phyloP scores from a whole-genome alignment of 2,329 filamentous ascomycete species.

The Aphanocladium album region DNA sequence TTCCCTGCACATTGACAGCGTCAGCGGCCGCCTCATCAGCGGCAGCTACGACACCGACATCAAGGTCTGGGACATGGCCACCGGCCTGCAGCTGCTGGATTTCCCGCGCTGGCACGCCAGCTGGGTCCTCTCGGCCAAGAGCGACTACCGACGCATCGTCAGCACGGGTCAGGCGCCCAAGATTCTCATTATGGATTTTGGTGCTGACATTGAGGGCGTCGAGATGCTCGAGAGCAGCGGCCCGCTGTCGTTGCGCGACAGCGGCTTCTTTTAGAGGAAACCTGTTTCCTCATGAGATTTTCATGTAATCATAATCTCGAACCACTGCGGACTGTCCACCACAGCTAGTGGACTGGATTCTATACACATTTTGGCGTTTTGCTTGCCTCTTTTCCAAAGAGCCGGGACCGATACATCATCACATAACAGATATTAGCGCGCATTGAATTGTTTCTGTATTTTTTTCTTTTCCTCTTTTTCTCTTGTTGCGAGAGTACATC shows the following conservation, averaged over 20 bases:
- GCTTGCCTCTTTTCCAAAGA: background rate
- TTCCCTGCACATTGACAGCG: slow-evolving; percentile 82
- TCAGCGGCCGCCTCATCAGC: slow-evolving; percentile 80
- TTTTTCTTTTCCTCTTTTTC: background rate
- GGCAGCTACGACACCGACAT: slow-evolving; percentile 95
- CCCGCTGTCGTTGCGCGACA: background rate
- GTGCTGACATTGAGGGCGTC: slow-evolving; percentile 52
- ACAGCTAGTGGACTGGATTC: too few relatives aligned
- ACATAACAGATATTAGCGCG: slow-evolving; percentile 1
- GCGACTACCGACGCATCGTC: slow-evolving; percentile 89
- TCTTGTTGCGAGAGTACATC: background rate
- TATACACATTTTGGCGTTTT: background rate
- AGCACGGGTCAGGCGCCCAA: slow-evolving; percentile 92
- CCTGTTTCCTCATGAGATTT: too few relatives aligned
- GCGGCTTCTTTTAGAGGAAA: background rate
- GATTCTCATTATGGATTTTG: slow-evolving; percentile 92
- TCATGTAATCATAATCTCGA: too few relatives aligned
- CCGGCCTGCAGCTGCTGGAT: slow-evolving; percentile 70
- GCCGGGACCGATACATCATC: background rate
- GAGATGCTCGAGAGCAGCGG: slow-evolving; percentile 49
- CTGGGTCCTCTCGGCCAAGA: slow-evolving; percentile 95
- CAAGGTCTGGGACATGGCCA: slow-evolving; percentile 86
- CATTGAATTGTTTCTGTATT: background rate
- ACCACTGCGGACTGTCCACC: too few relatives aligned
- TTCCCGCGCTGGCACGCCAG: slow-evolving; percentile 94